phyloP scores from a whole-genome alignment of 495 filamentous ascomycete species.

The Amniculicola lignicola region DNA sequence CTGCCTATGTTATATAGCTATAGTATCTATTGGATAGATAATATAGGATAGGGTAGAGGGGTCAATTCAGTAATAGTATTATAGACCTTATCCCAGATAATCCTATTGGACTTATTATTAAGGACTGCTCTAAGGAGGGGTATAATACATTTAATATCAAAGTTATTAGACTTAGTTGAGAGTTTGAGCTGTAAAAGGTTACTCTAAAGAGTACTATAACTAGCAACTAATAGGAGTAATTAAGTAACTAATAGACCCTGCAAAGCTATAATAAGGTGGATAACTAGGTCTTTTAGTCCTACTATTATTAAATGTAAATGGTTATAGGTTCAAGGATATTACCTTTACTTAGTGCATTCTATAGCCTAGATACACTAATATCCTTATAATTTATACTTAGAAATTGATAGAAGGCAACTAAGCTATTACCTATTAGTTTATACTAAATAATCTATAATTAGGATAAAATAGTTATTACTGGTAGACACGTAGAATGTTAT shows the following conservation, averaged over 20 bases:
- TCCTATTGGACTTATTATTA: slow-evolving; percentile 4
- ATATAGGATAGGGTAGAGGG: slow-evolving; percentile 38
- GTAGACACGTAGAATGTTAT: too few relatives aligned
- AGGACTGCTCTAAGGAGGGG: slow-evolving; percentile 36
- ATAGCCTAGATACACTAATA: background rate
- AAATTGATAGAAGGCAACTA: background rate
- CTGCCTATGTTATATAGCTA: too few relatives aligned
- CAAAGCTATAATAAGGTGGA: slow-evolving; percentile 3
- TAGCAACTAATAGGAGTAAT: background rate
- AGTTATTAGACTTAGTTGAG: slow-evolving; percentile 38
- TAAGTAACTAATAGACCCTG: slow-evolving; percentile 2
- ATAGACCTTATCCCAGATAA: too few relatives aligned
- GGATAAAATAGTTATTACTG: background rate
- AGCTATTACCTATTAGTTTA: background rate
- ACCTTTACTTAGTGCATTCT: background rate
- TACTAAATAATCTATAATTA: background rate
- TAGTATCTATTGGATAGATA: too few relatives aligned
- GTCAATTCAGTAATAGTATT: slow-evolving; percentile 40
- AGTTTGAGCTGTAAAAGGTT: slow-evolving; percentile 23
- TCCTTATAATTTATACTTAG: background rate
- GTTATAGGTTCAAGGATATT: background rate
- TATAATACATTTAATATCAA: slow-evolving; percentile 39
- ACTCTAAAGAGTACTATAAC: background rate
- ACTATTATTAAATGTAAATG: background rate
- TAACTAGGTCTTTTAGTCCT: slow-evolving; percentile 1